phyloP scores from a whole-genome alignment of 2,329 filamentous ascomycete genomes.

The Elsinoe necatrix region DNA sequence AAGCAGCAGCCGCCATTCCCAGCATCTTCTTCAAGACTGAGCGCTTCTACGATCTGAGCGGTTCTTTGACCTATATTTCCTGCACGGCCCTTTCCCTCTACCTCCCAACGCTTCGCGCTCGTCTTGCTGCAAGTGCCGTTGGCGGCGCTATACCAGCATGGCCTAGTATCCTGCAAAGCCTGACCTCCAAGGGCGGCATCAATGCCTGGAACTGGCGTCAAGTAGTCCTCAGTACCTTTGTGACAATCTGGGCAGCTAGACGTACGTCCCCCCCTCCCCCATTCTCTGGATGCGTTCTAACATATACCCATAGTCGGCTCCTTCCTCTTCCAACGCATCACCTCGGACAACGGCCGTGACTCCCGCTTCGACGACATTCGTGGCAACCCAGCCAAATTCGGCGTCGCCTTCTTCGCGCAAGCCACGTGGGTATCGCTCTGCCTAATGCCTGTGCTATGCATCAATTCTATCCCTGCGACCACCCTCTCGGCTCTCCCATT shows the following conservation, averaged over 20 bases:
- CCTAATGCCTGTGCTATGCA: conserved; percentile 54
- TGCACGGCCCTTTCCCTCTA: conserved; percentile 55
- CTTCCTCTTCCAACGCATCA: conserved; percentile 56
- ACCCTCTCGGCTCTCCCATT: conserved; percentile 44
- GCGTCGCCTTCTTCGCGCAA: conserved; percentile 51
- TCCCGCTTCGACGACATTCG: conserved; percentile 50
- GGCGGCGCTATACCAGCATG: conserved; percentile 36
- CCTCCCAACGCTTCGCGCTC: conserved; percentile 50
- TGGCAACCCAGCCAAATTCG: conserved; percentile 44
- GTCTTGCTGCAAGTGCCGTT: conserved; percentile 39
- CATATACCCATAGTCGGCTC: conserved; percentile 44
- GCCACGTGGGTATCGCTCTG: conserved; percentile 62
- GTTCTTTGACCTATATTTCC: conserved; percentile 57
- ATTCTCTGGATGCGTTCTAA: background rate
- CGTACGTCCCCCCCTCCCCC: conserved; percentile 33
- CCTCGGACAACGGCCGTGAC: conserved; percentile 50
- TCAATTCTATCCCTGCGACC: conserved; percentile 53
- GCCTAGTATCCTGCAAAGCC: conserved; percentile 40
- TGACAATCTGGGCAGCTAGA: conserved; percentile 55
- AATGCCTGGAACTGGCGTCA: conserved; percentile 54
- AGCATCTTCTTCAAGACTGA: conserved; percentile 54
- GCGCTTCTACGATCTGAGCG: conserved; percentile 60
- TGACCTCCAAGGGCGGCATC: conserved; percentile 36
- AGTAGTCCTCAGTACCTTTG: conserved; percentile 45
- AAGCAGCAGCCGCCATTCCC: conserved; percentile 54